Evolutionary conservation across 495 filamentous ascomycete genomes (phyloP).

Genomic region (Penicillium waksmanii): DNA sequence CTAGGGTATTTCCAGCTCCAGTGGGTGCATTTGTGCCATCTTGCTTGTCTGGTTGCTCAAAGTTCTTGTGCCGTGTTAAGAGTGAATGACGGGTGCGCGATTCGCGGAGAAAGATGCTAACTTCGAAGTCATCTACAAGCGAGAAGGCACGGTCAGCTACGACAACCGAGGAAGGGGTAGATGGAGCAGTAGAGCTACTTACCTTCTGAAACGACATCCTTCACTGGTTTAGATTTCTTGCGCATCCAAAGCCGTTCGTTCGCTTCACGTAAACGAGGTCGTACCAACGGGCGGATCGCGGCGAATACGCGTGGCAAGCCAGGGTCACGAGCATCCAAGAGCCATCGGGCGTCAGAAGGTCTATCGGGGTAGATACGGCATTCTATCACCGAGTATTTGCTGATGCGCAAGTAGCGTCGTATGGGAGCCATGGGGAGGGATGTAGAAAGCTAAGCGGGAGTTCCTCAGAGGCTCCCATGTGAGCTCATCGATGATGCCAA

Average conservation of each 20-base stretch:
- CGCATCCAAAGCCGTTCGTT: slow-evolving; percentile 61
- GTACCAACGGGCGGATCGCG: slow-evolving; percentile 78
- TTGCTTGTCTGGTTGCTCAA: slow-evolving; percentile 60
- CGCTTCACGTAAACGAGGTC: slow-evolving; percentile 90
- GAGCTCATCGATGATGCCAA: slow-evolving; percentile 8
- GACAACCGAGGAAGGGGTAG: neutral
- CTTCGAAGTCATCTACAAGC: slow-evolving; percentile 85
- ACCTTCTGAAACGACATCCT: slow-evolving; percentile 88
- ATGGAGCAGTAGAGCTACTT: slow-evolving; percentile 1
- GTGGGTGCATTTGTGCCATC: slow-evolving; percentile 50
- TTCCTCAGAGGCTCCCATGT: neutral
- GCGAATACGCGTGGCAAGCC: slow-evolving; percentile 81
- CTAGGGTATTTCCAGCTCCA: slow-evolving; percentile 46
- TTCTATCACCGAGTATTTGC: slow-evolving; percentile 89
- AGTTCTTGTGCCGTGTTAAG: slow-evolving; percentile 77
- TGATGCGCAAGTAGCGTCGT: slow-evolving; percentile 80
- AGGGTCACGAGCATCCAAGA: slow-evolving; percentile 68
- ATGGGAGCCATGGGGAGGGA: slow-evolving; percentile 71
- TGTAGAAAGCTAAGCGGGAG: slow-evolving; percentile 8
- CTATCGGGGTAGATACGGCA: slow-evolving; percentile 93
- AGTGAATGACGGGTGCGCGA: slow-evolving; percentile 85
- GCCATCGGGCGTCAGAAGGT: slow-evolving; percentile 82
- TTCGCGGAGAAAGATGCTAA: slow-evolving; percentile 90
- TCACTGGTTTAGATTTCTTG: slow-evolving; percentile 75
- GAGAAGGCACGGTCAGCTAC: neutral